Base-by-base conservation (phyloP, 2,329 filamentous ascomycete genomes). In the Neofusicoccum sp. region DNA sequence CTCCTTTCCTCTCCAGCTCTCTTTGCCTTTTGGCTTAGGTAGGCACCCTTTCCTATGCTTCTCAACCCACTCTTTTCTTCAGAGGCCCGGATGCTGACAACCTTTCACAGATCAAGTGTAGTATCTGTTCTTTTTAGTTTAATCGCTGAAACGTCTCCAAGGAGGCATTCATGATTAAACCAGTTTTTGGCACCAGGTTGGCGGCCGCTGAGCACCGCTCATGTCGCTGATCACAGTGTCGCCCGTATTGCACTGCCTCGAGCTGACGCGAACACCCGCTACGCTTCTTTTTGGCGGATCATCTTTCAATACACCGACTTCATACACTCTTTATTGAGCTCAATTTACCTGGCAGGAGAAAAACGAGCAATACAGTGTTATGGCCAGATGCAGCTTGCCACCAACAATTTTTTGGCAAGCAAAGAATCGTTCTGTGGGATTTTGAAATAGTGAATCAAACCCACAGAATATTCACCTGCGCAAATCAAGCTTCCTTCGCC, bases 21-120 rank as follows among this genome's bases (percentile, higher is more conserved):
- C 31, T 51, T 36, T 26, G 30, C 31, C 31, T 38, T 36, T 36
- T 36, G 31, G 30, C 31, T 51, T 36, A 36, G n/a, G n/a, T n/a
- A n/a, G n/a, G n/a, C n/a, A n/a, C n/a, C n/a, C n/a, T n/a, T n/a
- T n/a, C n/a, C n/a, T n/a, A n/a, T n/a, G n/a, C n/a, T n/a, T n/a
- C n/a, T n/a, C n/a, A n/a, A n/a, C n/a, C n/a, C n/a, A n/a, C n/a
- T n/a, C n/a, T n/a, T n/a, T n/a, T n/a, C n/a, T n/a, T n/a, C n/a
- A n/a, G n/a, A n/a, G n/a, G n/a, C n/a, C n/a, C n/a, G n/a, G n/a
- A n/a, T n/a, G n/a, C n/a, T n/a, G n/a, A n/a, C n/a, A n/a, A n/a
- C n/a, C n/a, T n/a, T n/a, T n/a, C n/a, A n/a, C n/a, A n/a, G 47
- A 51, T 51, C 16, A 51, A 51, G 47, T 36, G 31, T 33, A 51